A percentile compares a stretch with the other conserved stretches of the same genome.
phyloP scores from a whole-genome alignment of 1,284 basidiomycete genomes.

The Mycena sp. region DNA sequence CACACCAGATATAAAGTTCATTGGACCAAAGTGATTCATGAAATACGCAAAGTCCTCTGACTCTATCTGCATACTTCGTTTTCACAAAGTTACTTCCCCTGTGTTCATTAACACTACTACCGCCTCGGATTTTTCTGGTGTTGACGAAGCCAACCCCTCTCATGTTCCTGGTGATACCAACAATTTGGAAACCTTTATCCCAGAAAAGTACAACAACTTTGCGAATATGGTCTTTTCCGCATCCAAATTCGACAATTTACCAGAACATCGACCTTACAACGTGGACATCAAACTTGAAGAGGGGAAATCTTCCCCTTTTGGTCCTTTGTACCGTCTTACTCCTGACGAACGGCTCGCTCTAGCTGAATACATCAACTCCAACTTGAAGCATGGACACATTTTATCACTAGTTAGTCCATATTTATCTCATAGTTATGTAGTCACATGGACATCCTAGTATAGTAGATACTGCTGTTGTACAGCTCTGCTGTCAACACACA shows the following conservation, averaged over 20 bases:
- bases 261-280: constrained; percentile 35
- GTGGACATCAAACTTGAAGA: constrained; percentile 44
- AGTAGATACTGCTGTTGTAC: no score
- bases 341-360: constrained; percentile 44
- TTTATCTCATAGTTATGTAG: no score
- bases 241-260: constrained; percentile 29
- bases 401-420: not conserved
- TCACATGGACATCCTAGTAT: no score
- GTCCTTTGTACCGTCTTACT: constrained; percentile 46
- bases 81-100: not conserved
- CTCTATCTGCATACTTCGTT: not conserved
- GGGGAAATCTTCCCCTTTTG: constrained; percentile 43
- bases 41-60: not conserved
- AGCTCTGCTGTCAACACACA: no score
- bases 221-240: constrained; percentile 30
- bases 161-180: not conserved
- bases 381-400: constrained; percentile 2
- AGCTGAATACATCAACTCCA: no score
- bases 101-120: not conserved
- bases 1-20: no score
- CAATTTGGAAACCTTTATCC: not conserved
- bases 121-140: not conserved
- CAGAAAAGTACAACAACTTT: constrained; percentile 10
- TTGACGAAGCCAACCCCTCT: not conserved
- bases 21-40: no score